Evolutionary conservation across 2,329 filamentous ascomycete genomes (phyloP).

Genomic region (Trichoderma sp.): DNA sequence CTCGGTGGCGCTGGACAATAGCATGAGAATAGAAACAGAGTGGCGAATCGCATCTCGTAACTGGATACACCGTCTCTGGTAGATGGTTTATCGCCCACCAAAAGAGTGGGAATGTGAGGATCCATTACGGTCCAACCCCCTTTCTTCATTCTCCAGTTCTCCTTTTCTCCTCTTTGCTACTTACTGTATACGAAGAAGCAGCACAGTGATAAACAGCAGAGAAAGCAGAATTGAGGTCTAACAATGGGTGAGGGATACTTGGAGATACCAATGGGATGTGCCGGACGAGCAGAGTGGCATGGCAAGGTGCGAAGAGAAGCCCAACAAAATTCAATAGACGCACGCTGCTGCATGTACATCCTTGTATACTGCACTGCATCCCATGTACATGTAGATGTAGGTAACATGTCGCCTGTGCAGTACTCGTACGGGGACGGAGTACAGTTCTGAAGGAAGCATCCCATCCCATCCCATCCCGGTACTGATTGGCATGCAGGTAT

Average conservation of each 20-base stretch:
- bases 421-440: not conserved
- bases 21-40: slow-evolving; percentile 10
- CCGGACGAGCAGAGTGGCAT: not conserved
- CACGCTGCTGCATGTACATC: not conserved
- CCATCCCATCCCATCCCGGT: not conserved
- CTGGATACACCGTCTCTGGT: slow-evolving; percentile 11
- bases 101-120: slow-evolving; percentile 12
- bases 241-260: not conserved
- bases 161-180: not conserved
- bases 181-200: not conserved
- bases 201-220: not conserved
- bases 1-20: slow-evolving; percentile 7
- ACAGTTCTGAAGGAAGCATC: not conserved
- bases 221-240: not conserved
- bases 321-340: slow-evolving; percentile 1
- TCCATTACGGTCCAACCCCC: slow-evolving; percentile 7
- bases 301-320: not conserved
- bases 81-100: not conserved
- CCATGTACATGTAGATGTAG: not conserved
- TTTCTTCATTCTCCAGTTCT: not conserved
- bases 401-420: not conserved
- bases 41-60: not conserved
- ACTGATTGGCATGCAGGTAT: not conserved
- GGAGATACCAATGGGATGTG: not conserved
- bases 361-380: not conserved